Conservation (phyloP, 495 filamentous ascomycete species). For the Annulohypoxylon stygium region DNA sequence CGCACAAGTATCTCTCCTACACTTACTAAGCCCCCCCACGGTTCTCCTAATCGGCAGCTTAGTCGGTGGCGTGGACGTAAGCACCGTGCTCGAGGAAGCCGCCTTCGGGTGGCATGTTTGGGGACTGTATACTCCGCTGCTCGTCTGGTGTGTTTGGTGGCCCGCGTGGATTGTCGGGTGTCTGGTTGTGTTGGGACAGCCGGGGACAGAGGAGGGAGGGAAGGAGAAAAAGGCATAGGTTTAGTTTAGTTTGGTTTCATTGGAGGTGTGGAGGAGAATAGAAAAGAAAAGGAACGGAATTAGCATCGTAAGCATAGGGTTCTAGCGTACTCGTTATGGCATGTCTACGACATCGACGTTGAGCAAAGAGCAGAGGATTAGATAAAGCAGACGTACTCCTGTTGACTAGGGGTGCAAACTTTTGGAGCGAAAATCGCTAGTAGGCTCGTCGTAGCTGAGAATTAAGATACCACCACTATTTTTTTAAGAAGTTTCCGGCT, state of each 20-base stretch:
- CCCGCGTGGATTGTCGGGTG: conserved; percentile 85
- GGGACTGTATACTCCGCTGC: conserved; percentile 89
- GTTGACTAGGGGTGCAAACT: neutral
- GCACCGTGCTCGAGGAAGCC: conserved; percentile 75
- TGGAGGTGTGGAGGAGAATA: neutral
- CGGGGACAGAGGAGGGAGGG: conserved; percentile 9
- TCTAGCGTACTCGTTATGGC: neutral
- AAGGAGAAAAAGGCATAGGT: conserved; percentile 53
- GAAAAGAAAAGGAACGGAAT: neutral
- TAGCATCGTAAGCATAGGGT: neutral
- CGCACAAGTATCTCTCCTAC: conserved; percentile 58
- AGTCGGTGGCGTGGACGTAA: conserved; percentile 65
- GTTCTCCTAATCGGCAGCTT: conserved; percentile 68
- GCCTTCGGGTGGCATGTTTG: conserved; percentile 92
- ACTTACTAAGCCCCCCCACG: conserved; percentile 73
- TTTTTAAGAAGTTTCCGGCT: neutral
- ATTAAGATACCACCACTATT: conserved; percentile 16
- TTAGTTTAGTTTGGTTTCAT: neutral
- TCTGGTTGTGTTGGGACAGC: conserved; percentile 56
- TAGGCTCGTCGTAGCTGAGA: neutral
- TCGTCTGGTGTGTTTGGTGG: conserved; percentile 99
- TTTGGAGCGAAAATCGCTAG: neutral
- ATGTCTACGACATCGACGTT: neutral
- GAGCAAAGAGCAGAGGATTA: neutral
- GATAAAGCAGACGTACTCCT: neutral